A percentile compares a stretch with the other conserved stretches of the same genome.
These are phyloP conservation scores for Parathielavia hyrcaniae DNA, from an alignment of 495 filamentous ascomycete species.

Conservation along the genomic window DNA sequence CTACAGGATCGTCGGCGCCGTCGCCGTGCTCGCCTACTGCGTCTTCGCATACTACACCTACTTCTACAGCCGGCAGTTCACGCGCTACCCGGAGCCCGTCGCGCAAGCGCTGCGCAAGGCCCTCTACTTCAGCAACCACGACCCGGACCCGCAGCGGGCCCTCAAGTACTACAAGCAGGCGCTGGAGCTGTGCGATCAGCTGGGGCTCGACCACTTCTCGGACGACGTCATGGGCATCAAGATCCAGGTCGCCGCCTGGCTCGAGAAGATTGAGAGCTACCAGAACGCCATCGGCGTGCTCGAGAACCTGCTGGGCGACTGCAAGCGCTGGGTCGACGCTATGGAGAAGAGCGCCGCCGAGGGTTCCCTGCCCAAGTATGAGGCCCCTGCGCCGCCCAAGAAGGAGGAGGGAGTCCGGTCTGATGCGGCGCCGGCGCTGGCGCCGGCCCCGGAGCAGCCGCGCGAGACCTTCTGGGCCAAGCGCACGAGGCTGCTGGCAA, in stretches of 20 bases:
- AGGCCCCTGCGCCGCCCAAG: slow-evolving; percentile 22
- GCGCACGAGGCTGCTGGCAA: slow-evolving; percentile 63
- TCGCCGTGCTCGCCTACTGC: slow-evolving; percentile 49
- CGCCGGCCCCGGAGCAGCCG: slow-evolving; percentile 2
- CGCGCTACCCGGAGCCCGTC: slow-evolving; percentile 71
- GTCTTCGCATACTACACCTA: slow-evolving; percentile 62
- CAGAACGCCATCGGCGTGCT: slow-evolving; percentile 64
- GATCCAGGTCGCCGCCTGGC: slow-evolving; percentile 67
- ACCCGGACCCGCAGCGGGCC: slow-evolving; percentile 63
- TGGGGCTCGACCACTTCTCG: slow-evolving; percentile 76
- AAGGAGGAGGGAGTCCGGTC: slow-evolving; percentile 10
- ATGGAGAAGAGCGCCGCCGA: slow-evolving; percentile 50
- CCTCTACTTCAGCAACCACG: slow-evolving; percentile 75
- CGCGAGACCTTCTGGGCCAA: slow-evolving; percentile 52
- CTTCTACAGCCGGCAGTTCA: slow-evolving; percentile 52
- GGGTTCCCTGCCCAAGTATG: slow-evolving; percentile 35
- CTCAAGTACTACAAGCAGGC: slow-evolving; percentile 76
- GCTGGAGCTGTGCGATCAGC: slow-evolving; percentile 58
- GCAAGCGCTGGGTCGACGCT: slow-evolving; percentile 56
- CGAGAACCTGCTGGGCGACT: slow-evolving; percentile 57
- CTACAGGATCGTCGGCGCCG: slow-evolving; percentile 39
- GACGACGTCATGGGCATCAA: slow-evolving; percentile 87
- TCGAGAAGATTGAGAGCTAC: slow-evolving; percentile 65
- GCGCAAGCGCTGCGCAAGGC: slow-evolving; percentile 76
- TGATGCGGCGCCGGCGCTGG: no score